Base-by-base conservation (phyloP, 495 filamentous ascomycete species). In the Aspergillus biplanus region DNA sequence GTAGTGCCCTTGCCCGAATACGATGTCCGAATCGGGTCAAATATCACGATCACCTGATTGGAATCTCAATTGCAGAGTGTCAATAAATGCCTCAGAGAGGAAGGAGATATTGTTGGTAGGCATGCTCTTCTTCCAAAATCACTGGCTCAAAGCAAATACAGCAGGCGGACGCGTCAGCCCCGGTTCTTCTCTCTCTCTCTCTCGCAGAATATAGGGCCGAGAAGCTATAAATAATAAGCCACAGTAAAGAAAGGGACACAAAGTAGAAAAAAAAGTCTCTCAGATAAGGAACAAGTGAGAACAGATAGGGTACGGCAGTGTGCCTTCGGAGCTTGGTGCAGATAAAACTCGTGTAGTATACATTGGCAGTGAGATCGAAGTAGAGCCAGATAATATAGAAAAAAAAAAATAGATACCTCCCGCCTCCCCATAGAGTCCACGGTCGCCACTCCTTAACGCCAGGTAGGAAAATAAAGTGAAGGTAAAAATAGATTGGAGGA, bases 401-500 rank as follows among this genome's bases (percentile, higher is more conserved):
- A 50, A 27, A 49, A 18, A 13, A 9, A 6, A 50, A 18, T 12
- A 4, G 47, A 18, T 50, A 27, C 47, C 47, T 6, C 47, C 47
- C 47, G 27, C 16, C 6, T 4, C n/a, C 47, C 47, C 47, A 50
- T 27, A 50, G 6, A 50, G 27, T 31, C 47, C 47, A 50, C 21
- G 16, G 16, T 18, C 21, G 27, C 33, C 56, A 34, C 56, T 34
- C 9, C 56, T 27, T 16, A 63, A 63, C 61, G 53, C 61, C 61
- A 27, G 16, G 3, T 31, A 27, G 42, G 34, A 52, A 65, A 21
- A 46, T 31, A 62, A 39, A 39, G 39, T 32, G 67, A 70, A 67
- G 67, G 65, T 66, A 62, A 63, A 52, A 4, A 31, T 33, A 33
- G 37, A 33, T 39, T 55, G 31, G 55, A 52, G 47, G 12, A 53